Conservation (phyloP, 306 rosid species). For the Rubus idaeus region DNA sequence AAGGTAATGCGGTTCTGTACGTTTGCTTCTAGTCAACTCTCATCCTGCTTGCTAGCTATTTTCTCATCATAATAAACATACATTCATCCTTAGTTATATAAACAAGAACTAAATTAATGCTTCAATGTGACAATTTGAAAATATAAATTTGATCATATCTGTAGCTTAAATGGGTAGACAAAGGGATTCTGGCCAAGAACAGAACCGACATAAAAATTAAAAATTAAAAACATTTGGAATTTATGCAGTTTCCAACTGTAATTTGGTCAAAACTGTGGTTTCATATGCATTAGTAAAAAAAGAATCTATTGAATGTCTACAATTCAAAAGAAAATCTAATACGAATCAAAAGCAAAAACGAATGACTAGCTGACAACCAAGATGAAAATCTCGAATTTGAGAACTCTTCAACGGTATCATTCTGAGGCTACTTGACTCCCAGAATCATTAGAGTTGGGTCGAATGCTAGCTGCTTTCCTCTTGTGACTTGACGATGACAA, state of each 20-base stretch:
- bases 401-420: constrained; percentile 29
- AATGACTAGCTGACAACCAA: not conserved
- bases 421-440: constrained; percentile 64
- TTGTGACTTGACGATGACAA: constrained; percentile 39
- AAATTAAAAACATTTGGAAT: no score
- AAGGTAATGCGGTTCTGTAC: no score
- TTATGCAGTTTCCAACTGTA: not conserved
- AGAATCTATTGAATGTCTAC: not conserved
- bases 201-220: no score
- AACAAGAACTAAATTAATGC: no score
- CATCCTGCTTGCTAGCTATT: no score
- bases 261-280: not conserved
- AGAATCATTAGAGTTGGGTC: constrained; percentile 37
- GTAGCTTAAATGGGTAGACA: no score
- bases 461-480: constrained; percentile 41
- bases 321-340: not conserved
- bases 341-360: not conserved
- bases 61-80: no score
- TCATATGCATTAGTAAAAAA: not conserved
- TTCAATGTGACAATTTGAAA: no score
- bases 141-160: no score
- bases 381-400: not conserved
- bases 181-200: no score
- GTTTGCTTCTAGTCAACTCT: no score
- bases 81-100: no score